Percentiles rank a stretch among this genome's conserved stretches.
Conservation (phyloP, 2,329 filamentous ascomycete genomes). For the Macrophomina pseudophaseolina region DNA sequence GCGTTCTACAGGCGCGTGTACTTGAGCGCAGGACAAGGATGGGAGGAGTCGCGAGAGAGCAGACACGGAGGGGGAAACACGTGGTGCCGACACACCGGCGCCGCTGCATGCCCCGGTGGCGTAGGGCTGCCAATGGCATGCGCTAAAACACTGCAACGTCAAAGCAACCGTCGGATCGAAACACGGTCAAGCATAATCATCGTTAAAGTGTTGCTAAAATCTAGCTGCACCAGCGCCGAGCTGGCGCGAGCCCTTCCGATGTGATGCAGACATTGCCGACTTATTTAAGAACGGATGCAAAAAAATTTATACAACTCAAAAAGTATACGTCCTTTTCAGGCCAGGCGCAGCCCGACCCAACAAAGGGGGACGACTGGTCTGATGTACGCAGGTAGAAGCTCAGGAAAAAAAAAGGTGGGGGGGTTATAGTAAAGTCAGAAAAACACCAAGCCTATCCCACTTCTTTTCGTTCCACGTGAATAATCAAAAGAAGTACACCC, state of each 20-base stretch:
- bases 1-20: not conserved
- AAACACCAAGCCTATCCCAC: conserved; percentile 14
- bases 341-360: conserved; percentile 11
- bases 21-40: too few relatives aligned
- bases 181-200: conserved; percentile 16
- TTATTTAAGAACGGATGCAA: not conserved
- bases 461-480: conserved; percentile 24
- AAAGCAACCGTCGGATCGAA: not conserved
- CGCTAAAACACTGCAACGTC: too few relatives aligned
- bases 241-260: conserved; percentile 7
- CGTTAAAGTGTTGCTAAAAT: conserved; percentile 17
- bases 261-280: conserved; percentile 16
- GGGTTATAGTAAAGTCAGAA: conserved; percentile 21
- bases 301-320: conserved; percentile 21
- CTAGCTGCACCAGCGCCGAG: conserved; percentile 8
- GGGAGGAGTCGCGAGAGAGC: too few relatives aligned
- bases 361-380: not conserved
- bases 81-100: not conserved
- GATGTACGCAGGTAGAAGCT: conserved; percentile 12
- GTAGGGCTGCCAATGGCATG: too few relatives aligned
- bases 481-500: conserved; percentile 10
- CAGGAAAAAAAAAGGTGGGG: not conserved
- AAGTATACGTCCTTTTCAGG: not conserved
- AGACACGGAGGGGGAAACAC: not conserved
- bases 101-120: not conserved